Evolutionary conservation across 2,329 filamentous ascomycete species (phyloP).

Genomic region (Fusarium graminum): DNA sequence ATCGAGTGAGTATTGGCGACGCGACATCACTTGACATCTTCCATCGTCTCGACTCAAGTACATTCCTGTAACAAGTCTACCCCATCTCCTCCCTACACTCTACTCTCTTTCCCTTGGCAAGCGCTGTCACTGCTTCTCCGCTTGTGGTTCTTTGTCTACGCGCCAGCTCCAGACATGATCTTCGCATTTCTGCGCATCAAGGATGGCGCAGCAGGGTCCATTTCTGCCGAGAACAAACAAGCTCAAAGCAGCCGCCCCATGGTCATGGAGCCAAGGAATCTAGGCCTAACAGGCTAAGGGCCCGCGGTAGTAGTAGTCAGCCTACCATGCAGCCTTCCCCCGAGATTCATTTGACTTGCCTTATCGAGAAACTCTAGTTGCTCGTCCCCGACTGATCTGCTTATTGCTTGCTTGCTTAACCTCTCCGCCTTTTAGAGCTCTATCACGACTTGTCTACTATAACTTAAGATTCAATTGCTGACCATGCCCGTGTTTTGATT

Average conservation of each 20-base stretch:
- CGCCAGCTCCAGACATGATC: slow-evolving; percentile 15
- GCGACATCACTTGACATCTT: slow-evolving; percentile 6
- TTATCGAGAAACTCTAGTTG: slow-evolving; percentile 19
- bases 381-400: slow-evolving; percentile 1
- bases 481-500: slow-evolving; percentile 50
- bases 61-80: slow-evolving; percentile 5
- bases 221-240: slow-evolving; percentile 23
- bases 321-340: slow-evolving; percentile 31
- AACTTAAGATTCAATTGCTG: slow-evolving; percentile 38
- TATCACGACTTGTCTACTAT: background rate
- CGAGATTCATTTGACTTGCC: slow-evolving; percentile 21
- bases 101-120: slow-evolving; percentile 24
- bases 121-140: slow-evolving; percentile 10
- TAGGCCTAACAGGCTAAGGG: slow-evolving; percentile 21
- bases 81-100: background rate
- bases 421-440: slow-evolving; percentile 18
- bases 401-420: slow-evolving; percentile 22
- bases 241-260: slow-evolving; percentile 29
- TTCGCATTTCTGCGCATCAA: slow-evolving; percentile 9
- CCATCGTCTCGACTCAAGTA: slow-evolving; percentile 1
- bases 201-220: slow-evolving; percentile 37
- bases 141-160: slow-evolving; percentile 13
- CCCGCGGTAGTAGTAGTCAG: slow-evolving; percentile 24
- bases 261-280: slow-evolving; percentile 33
- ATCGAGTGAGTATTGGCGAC: slow-evolving; percentile 30